Evolutionary conservation across 2,329 filamentous ascomycete genomes (phyloP).

Genomic region (Phymatotrichopsis omnivora): DNA sequence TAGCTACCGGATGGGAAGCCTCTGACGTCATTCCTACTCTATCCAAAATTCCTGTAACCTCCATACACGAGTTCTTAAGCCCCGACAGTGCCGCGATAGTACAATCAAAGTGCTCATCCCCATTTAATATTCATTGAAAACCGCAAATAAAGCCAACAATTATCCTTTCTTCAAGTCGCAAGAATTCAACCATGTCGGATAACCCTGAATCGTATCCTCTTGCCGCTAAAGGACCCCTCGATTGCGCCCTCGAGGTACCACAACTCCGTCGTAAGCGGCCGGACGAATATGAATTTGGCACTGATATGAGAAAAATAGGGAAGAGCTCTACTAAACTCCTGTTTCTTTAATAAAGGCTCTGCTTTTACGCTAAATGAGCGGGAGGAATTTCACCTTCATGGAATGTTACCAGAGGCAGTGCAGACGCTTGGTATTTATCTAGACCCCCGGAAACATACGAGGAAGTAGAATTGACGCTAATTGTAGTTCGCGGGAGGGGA

Average conservation of each 20-base stretch:
- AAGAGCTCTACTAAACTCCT: constrained; percentile 49
- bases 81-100: too few relatives aligned
- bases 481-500: neutral
- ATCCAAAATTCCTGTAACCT: too few relatives aligned
- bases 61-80: too few relatives aligned
- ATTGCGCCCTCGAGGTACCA: constrained; percentile 17
- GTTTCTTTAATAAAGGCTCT: constrained; percentile 74
- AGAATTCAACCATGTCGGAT: too few relatives aligned
- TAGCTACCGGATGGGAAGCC: too few relatives aligned
- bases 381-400: constrained; percentile 56
- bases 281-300: neutral
- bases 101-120: too few relatives aligned
- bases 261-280: neutral
- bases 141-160: too few relatives aligned
- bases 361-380: constrained; percentile 64
- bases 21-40: too few relatives aligned
- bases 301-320: constrained; percentile 33
- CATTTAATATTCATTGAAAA: too few relatives aligned
- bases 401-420: constrained; percentile 60
- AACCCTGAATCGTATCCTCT: constrained; percentile 12
- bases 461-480: neutral
- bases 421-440: constrained; percentile 57
- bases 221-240: constrained; percentile 15
- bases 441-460: neutral
- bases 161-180: too few relatives aligned